phyloP scores from a whole-genome alignment of 2,329 filamentous ascomycete species.

The Monosporascus sp. region DNA sequence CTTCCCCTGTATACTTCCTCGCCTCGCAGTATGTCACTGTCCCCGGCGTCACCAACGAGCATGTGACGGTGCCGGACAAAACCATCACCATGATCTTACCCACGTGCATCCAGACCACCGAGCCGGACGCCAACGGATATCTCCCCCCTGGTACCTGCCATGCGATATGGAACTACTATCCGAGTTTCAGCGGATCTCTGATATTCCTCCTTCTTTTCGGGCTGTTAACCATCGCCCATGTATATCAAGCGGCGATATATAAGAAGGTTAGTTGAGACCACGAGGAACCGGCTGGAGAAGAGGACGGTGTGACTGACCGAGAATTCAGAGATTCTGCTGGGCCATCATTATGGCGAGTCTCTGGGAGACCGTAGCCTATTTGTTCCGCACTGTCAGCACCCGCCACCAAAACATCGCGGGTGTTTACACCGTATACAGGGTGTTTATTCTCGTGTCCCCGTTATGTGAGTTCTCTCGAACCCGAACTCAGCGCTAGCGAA shows the following conservation, averaged over 20 bases:
- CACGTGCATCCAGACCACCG: conserved; percentile 31
- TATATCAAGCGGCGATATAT: conserved; percentile 18
- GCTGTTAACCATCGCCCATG: conserved; percentile 7
- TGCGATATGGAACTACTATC: conserved; percentile 29
- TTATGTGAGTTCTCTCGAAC: conserved; percentile 13
- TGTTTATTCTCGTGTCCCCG: conserved; percentile 25
- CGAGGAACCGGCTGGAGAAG: not conserved
- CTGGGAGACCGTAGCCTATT: conserved; percentile 26
- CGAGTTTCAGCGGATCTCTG: conserved; percentile 25
- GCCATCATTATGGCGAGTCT: conserved; percentile 31
- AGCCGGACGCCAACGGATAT: conserved; percentile 28
- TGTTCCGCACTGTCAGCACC: conserved; percentile 23
- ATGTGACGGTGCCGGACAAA: conserved; percentile 23
- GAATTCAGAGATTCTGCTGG: conserved; percentile 26
- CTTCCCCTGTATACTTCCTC: conserved; percentile 15
- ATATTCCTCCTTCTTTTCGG: conserved; percentile 25
- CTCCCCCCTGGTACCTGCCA: conserved; percentile 24
- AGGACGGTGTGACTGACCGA: not conserved
- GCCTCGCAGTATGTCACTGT: conserved; percentile 25
- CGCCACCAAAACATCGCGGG: conserved; percentile 20
- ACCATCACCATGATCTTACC: conserved; percentile 28
- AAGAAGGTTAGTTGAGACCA: conserved; percentile 16
- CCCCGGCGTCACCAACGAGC: conserved; percentile 20
- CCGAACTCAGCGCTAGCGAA: not conserved
- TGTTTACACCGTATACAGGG: conserved; percentile 19